Percentiles rank a stretch among this genome's conserved stretches.
These are phyloP conservation scores for Trypanosoma vivax DNA, from an alignment of 208 protist genomes.

Conservation along the genomic window DNA sequence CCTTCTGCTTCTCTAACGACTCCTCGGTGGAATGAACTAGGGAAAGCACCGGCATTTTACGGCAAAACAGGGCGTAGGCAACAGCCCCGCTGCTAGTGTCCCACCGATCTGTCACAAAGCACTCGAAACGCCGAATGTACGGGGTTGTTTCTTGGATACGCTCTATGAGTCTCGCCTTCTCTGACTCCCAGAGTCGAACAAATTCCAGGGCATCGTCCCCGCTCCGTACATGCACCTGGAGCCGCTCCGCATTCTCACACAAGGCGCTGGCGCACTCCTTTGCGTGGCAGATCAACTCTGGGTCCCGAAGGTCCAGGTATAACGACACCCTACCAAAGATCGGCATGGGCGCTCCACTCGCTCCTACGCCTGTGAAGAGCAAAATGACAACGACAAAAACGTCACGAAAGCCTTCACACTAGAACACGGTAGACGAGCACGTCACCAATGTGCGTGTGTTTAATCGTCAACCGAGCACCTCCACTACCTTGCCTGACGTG, in stretches of 20 bases:
- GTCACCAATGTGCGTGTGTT: no score
- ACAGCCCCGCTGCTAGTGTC: slow-evolving; percentile 25
- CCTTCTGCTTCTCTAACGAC: background rate
- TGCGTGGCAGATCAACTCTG: slow-evolving; percentile 8
- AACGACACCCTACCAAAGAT: slow-evolving; percentile 21
- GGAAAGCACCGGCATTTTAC: slow-evolving; percentile 60
- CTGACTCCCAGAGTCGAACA: slow-evolving; percentile 39
- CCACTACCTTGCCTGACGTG: no score
- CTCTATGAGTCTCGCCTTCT: slow-evolving; percentile 31
- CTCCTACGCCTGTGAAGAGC: no score
- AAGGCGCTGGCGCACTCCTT: slow-evolving; percentile 1
- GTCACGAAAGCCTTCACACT: no score
- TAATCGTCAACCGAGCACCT: no score
- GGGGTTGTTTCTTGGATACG: slow-evolving; percentile 29
- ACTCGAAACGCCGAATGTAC: slow-evolving; percentile 38
- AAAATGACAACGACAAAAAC: no score
- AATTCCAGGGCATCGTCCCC: slow-evolving; percentile 17
- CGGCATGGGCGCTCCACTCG: no score
- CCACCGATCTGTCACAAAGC: slow-evolving; percentile 40
- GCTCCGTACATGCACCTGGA: background rate
- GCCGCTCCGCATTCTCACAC: background rate
- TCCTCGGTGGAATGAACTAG: slow-evolving; percentile 9
- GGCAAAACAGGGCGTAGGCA: slow-evolving; percentile 54
- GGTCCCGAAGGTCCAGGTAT: slow-evolving; percentile 16
- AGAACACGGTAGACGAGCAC: no score